phyloP scores from a whole-genome alignment of 257 asterid genomes.

The Jacaranda copaia region DNA sequence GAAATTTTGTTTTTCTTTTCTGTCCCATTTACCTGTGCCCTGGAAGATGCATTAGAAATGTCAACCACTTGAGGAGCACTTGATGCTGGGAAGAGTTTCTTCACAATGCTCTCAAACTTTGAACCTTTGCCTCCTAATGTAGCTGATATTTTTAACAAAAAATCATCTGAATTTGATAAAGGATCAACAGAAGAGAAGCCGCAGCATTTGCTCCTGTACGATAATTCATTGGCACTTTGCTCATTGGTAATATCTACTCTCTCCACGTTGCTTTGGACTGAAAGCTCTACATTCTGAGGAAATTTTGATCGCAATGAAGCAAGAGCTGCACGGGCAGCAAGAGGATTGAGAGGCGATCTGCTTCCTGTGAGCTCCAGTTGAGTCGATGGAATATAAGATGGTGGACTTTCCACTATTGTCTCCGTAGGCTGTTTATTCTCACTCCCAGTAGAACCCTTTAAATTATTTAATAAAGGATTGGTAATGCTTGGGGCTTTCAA shows the following conservation, averaged over 20 bases:
- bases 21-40: slow-evolving; percentile 24
- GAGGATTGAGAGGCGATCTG: slow-evolving; percentile 56
- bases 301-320: slow-evolving; percentile 59
- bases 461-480: slow-evolving; percentile 23
- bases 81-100: slow-evolving; percentile 52
- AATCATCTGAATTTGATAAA: slow-evolving; percentile 30
- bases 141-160: slow-evolving; percentile 34
- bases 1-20: slow-evolving; percentile 30
- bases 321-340: slow-evolving; percentile 78
- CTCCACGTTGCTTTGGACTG: slow-evolving; percentile 25
- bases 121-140: slow-evolving; percentile 37
- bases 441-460: slow-evolving; percentile 29
- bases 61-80: slow-evolving; percentile 34
- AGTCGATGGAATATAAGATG: slow-evolving; percentile 32
- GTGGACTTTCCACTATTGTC: slow-evolving; percentile 33
- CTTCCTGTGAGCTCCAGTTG: slow-evolving; percentile 38
- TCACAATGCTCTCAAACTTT: slow-evolving; percentile 34
- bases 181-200: slow-evolving; percentile 26
- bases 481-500: slow-evolving; percentile 30
- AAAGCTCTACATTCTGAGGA: slow-evolving; percentile 38
- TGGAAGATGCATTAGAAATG: slow-evolving; percentile 32
- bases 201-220: neutral
- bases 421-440: slow-evolving; percentile 23
- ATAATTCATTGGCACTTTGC: neutral
- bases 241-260: slow-evolving; percentile 28